Base-by-base conservation (phyloP, 768 basidiomycete species). In the Termitomyces sp. region DNA sequence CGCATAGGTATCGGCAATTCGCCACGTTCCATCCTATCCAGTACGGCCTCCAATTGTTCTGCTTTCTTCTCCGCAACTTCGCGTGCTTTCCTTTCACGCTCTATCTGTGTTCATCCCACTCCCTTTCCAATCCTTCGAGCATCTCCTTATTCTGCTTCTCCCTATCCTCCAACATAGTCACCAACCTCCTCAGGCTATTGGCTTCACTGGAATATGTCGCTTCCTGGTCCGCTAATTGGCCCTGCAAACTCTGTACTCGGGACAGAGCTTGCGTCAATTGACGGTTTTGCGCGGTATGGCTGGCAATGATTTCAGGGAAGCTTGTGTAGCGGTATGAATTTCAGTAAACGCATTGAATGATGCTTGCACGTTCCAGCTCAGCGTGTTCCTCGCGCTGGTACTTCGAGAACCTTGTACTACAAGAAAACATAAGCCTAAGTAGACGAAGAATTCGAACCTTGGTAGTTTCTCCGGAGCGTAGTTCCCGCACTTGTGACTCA, bases 341-440 rank as follows among this genome's bases (percentile, higher is more conserved):
- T 93, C 86, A 2, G 84, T 81, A 2, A 90, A 76, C 6, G 86
- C 76, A 70, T 97, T 94, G 62, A 91, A 84, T 18, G 89, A 81
- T 5, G 90, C 80, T 71, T 96, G 94, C 1, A 96, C 79, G 36
- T 82, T 83, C 77, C 53, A 92, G 78, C 69, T 96, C 91, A 5
- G 88, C 84, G 64, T 91, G 91, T 74, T 93, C 93, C 32, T 83
- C 78, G 40, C 91, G 89, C 55, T 94, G 83, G 71, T 92, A 92
- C 69, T 85, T 91, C 7, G 91, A 83, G 66, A 88, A 95, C 73
- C 74, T 92, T 94, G 81, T 95, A 96, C 90, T 96, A 70, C 3
- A 44, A 53, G 32, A 48, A 22, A 44, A 20, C 44, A 39, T 67
- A 20, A 62, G 18, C 24, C 18, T 20, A 54, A 28, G 18, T 8